phyloP scores from a whole-genome alignment of 2,329 filamentous ascomycete species.

The Cercospora brassicicola region DNA sequence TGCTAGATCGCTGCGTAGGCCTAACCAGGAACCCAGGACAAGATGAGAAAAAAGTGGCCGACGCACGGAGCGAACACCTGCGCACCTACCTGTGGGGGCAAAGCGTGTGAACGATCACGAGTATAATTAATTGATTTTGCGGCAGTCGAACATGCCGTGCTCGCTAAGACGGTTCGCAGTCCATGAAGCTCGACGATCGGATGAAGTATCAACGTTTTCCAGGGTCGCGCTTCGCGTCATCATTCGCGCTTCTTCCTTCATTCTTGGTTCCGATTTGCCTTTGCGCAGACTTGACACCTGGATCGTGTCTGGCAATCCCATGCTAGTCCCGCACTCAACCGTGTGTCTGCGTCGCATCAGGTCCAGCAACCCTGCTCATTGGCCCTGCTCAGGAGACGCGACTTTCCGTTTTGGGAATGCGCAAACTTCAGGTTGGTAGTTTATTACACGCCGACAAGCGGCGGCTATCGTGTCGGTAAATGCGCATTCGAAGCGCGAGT shows the following conservation, averaged over 20 bases:
- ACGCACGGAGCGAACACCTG: too few species aligned
- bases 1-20: background rate
- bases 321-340: background rate
- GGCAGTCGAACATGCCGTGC: background rate
- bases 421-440: background rate
- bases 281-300: background rate
- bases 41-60: background rate
- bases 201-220: background rate
- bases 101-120: background rate
- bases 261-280: background rate
- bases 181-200: background rate
- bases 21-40: background rate
- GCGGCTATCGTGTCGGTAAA: background rate
- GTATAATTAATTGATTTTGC: slow-evolving; percentile 4
- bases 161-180: background rate
- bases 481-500: background rate
- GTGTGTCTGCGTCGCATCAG: background rate
- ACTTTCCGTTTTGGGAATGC: background rate
- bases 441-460: background rate
- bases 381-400: background rate
- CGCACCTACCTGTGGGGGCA: background rate
- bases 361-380: background rate
- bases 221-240: slow-evolving; percentile 5
- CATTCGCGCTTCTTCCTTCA: background rate
- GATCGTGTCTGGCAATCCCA: background rate